Conservation (phyloP, 2,329 filamentous ascomycete genomes). For the Fusarium sp. region DNA sequence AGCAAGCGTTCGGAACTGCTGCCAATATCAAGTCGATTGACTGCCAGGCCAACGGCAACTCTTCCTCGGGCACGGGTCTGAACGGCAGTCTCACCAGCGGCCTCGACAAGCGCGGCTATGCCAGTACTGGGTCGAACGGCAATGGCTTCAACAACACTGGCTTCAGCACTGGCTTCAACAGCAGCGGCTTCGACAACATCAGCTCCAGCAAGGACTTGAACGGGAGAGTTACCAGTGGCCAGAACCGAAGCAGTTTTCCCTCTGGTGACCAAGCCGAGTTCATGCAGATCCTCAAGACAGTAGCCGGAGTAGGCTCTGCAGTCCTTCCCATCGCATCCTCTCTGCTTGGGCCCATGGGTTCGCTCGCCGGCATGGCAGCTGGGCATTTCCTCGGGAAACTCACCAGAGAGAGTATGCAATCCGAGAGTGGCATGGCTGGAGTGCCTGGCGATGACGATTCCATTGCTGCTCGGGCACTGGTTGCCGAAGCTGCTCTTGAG, state of each 20-base stretch:
- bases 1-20: not conserved
- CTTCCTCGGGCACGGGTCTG: not conserved
- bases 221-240: not conserved
- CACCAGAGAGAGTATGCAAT: not conserved
- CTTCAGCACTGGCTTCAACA: not conserved
- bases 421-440: not conserved
- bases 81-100: not conserved
- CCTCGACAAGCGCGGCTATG: not conserved
- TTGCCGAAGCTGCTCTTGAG: conserved; percentile 38
- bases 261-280: not conserved
- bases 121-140: not conserved
- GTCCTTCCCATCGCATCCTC: not conserved
- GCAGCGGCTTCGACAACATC: not conserved
- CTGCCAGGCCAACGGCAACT: not conserved
- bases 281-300: not conserved
- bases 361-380: not conserved
- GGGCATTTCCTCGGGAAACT: not conserved
- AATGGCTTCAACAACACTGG: not conserved
- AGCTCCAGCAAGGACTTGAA: not conserved
- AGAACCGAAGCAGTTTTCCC: not conserved
- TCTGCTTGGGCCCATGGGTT: not conserved
- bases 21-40: not conserved
- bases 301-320: not conserved
- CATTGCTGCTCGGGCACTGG: conserved; percentile 33
- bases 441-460: not conserved